These are phyloP conservation scores for Fusarium kyushuense DNA, from an alignment of 2,329 filamentous ascomycete genomes.

Conservation along the genomic window DNA sequence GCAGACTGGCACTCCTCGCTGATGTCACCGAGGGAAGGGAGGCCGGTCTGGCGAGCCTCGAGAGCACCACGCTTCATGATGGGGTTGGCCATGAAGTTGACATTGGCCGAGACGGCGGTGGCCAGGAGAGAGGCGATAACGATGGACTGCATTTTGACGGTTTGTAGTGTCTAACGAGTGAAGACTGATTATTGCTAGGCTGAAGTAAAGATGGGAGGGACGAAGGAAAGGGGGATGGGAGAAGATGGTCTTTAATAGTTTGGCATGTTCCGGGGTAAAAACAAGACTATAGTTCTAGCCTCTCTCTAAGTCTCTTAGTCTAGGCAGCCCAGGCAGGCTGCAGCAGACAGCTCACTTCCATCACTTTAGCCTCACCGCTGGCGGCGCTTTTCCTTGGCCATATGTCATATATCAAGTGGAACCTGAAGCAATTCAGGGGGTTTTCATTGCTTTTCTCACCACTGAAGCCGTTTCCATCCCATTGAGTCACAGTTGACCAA, in stretches of 20 bases:
- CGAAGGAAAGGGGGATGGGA: background rate
- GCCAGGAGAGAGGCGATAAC: slow-evolving; percentile 46
- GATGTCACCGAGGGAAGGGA: slow-evolving; percentile 7
- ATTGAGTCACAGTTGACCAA: background rate
- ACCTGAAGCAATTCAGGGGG: slow-evolving; percentile 1
- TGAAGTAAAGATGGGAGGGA: background rate
- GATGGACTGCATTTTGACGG: slow-evolving; percentile 48
- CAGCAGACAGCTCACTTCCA: background rate
- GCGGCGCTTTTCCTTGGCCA: background rate
- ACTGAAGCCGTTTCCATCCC: background rate
- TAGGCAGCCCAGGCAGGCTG: background rate
- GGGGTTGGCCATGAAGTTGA: slow-evolving; percentile 48
- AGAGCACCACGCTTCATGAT: slow-evolving; percentile 46
- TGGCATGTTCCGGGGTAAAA: background rate
- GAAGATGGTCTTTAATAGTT: slow-evolving; percentile 14
- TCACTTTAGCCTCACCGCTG: background rate
- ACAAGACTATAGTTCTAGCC: background rate
- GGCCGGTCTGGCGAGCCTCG: slow-evolving; percentile 46
- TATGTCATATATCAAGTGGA: slow-evolving; percentile 2
- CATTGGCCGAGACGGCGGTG: slow-evolving; percentile 43
- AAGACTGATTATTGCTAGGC: slow-evolving; percentile 1
- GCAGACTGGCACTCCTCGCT: slow-evolving; percentile 43
- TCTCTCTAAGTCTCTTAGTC: background rate
- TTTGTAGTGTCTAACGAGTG: background rate
- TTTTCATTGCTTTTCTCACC: background rate